These are phyloP conservation scores for Pleurotus djamor DNA, from an alignment of 768 basidiomycete species.

Conservation along the genomic window DNA sequence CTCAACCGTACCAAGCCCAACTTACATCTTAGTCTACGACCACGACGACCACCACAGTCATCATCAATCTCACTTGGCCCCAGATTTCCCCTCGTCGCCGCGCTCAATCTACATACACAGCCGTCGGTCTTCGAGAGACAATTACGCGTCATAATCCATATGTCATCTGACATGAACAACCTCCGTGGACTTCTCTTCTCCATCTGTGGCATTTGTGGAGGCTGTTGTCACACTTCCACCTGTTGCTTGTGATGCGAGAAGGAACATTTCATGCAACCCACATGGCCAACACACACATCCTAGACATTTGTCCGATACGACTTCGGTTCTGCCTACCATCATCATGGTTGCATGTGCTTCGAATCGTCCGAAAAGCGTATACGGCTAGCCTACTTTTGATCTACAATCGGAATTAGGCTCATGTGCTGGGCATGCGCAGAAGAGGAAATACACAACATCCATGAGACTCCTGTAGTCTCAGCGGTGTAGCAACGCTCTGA, in stretches of 20 bases:
- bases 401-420: conserved; percentile 1
- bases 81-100: too few species aligned
- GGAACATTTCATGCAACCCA: background rate
- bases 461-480: background rate
- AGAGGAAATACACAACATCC: background rate
- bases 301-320: background rate
- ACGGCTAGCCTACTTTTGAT: background rate
- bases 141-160: background rate
- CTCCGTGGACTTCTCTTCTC: conserved; percentile 1
- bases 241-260: background rate
- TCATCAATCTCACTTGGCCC: background rate
- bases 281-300: background rate
- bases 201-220: background rate
- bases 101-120: too few species aligned
- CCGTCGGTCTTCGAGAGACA: too few species aligned
- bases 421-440: background rate
- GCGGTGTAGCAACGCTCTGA: background rate
- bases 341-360: background rate
- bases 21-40: background rate
- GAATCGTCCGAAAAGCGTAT: conserved; percentile 1
- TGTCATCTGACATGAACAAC: background rate
- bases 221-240: background rate
- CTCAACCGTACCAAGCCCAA: background rate
- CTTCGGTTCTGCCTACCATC: background rate
- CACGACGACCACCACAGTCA: background rate